A percentile compares a stretch with the other conserved stretches of the same genome.
Evolutionary conservation across 2,329 filamentous ascomycete species (phyloP).

Genomic region (Fusarium xylarioides): DNA sequence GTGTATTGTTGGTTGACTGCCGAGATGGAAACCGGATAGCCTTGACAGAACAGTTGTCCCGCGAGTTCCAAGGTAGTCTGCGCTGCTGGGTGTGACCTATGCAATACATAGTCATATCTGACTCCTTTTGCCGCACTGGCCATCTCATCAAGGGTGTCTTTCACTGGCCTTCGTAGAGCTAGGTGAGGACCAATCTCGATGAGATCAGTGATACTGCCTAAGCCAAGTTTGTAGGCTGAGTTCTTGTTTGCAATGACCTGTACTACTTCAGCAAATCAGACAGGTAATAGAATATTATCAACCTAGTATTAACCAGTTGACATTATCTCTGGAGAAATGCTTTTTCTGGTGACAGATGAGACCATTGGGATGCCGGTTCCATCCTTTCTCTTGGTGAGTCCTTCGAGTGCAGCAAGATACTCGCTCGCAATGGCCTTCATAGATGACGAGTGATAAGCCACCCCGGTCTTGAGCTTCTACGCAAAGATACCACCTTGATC

Average conservation of each 20-base stretch:
- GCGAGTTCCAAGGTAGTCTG: neutral
- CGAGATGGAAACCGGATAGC: neutral
- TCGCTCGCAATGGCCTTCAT: conserved; percentile 58
- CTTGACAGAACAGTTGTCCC: neutral
- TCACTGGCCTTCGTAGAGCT: conserved; percentile 28
- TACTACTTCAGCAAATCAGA: conserved; percentile 49
- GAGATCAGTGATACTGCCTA: neutral
- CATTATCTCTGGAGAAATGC: conserved; percentile 47
- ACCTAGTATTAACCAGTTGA: conserved; percentile 52
- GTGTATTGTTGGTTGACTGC: neutral
- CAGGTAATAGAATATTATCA: conserved; percentile 47
- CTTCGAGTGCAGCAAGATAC: conserved; percentile 47
- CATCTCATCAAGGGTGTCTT: conserved; percentile 17
- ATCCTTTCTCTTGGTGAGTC: neutral
- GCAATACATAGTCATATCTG: neutral
- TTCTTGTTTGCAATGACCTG: neutral
- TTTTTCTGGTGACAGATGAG: conserved; percentile 53
- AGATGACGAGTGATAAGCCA: conserved; percentile 61
- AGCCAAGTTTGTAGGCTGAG: neutral
- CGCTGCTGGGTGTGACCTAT: neutral
- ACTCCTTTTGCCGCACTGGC: neutral
- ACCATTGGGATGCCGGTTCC: conserved; percentile 21
- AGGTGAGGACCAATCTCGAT: conserved; percentile 41
- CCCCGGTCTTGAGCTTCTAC: conserved; percentile 54
- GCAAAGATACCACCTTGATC: conserved; percentile 55